phyloP scores from a whole-genome alignment of 768 basidiomycete genomes.

The Tulasnella calospora region DNA sequence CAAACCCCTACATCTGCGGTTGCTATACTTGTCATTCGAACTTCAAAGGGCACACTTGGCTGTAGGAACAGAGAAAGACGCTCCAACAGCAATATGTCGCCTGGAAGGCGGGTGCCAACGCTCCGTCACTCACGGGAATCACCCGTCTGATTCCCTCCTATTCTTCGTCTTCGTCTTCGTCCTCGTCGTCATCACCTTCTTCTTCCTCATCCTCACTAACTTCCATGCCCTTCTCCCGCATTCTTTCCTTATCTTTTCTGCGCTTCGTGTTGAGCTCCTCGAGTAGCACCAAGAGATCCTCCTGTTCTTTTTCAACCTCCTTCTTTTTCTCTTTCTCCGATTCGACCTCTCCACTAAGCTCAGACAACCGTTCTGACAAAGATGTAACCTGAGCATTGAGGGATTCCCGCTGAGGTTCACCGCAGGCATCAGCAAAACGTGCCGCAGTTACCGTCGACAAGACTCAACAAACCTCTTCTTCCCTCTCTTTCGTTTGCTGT shows the following conservation, averaged over 20 bases:
- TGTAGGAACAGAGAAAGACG: neutral
- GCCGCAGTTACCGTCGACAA: neutral
- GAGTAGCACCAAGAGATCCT: conserved; percentile 86
- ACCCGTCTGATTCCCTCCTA: neutral
- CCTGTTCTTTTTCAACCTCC: conserved; percentile 93
- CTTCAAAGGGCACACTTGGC: neutral
- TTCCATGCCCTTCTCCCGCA: conserved; percentile 70
- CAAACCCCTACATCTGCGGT: neutral
- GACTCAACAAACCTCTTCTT: conserved; percentile 40
- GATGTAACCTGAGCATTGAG: conserved; percentile 47
- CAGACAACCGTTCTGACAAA: conserved; percentile 38
- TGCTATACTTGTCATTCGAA: neutral
- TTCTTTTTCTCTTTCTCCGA: conserved; percentile 59
- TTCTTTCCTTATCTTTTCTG: conserved; percentile 70
- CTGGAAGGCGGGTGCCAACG: too few species aligned
- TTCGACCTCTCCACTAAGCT: conserved; percentile 40
- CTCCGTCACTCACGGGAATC: neutral
- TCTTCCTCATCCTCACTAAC: conserved; percentile 82
- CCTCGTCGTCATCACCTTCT: conserved; percentile 63
- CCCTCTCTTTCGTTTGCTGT: conserved; percentile 36
- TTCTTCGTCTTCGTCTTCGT: conserved; percentile 38
- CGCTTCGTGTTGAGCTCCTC: conserved; percentile 89
- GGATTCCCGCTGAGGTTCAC: conserved; percentile 39
- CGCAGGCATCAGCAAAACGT: neutral
- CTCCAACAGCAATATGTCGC: neutral